Base-by-base conservation (phyloP, 495 filamentous ascomycete species). In the Neurospora hispaniola region DNA sequence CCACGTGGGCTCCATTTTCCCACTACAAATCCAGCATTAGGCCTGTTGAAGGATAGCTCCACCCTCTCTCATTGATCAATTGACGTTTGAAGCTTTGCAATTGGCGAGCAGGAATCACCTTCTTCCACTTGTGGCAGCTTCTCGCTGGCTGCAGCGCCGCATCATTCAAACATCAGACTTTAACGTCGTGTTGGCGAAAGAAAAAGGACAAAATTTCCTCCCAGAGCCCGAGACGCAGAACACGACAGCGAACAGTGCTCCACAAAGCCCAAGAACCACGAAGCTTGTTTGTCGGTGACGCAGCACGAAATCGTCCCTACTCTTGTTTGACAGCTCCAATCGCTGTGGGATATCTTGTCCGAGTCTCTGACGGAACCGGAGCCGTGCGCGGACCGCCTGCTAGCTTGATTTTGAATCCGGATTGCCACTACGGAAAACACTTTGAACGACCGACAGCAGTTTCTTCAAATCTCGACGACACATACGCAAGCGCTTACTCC, bases 11-110 rank as follows among this genome's bases (percentile, higher is more conserved):
- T 62, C 54, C 54, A 62, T 23, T 62, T 62, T 62, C 54, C 54
- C 54, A 23, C 54, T 62, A 62, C 54, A 23, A 62, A 18, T 62
- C 23, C 23, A 31, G 54, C 54, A 62, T 62, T 12, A 62, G 54
- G 54, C 23, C 31, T 27, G 54, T 62, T 31, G 54, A 27, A 62
- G 54, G 54, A 39, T 35, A 16, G 70, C 44, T 71, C 70, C 35
- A 18, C n/a, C 43, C 71, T 73, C 72, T 76, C 72, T 76, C 73
- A 80, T 80, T 80, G 78, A 76, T 79, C 78, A 80, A 79, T 80
- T 77, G 76, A 62, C 59, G 31, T 69, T 75, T 70, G 48, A 46
- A 75, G 40, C 70, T 62, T 72, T 59, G 48, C 48, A 59, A 59
- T 59, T 59, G 48, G 48, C 48, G 48, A 59, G 48, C 48, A 59